Evolutionary conservation across 768 basidiomycete genomes (phyloP), one percentile per base, ranked within the genome.

Genomic region (Mycena maculata): DNA sequence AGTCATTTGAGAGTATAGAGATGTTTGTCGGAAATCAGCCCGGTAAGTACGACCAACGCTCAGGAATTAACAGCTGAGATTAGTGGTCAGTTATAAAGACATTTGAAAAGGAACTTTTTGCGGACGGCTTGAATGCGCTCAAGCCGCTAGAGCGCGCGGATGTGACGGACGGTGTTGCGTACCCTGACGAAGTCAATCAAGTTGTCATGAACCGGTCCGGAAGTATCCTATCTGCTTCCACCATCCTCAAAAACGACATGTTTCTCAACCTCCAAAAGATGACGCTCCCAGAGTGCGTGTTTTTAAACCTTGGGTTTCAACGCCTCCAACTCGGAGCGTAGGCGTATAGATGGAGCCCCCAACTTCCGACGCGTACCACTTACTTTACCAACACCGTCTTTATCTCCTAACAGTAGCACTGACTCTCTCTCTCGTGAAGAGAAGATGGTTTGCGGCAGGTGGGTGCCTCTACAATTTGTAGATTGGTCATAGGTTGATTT

Each of bases 251-350:
- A 82, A 94, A 92, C 73, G 95, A 96, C 75, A 95, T 95, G 84
- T 96, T 96, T 85, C 89, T 89, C 8, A 94, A 94, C 74, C 76
- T 99, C 33, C 98, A 99, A 80, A 99, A 98, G 82, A 95, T 98
- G 90, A 93, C 94, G 4, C 82, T 99, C 3, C 93, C 96, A 0
- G 98, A 99, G 92, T 96, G 67, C 67, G 91, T 81, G 4, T 27
- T 20, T 6, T 9, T 18, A 41, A 9, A 27, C 15, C 39, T n/a
- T 49, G 33, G 30, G 41, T 30, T 27, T 11, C 11, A 5, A 22
- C 8, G 4, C 25, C 54, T 15, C 31, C 22, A 47, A 63, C 18
- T 36, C 13, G 13, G 27, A n/a, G 7, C 44, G 16, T 70, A 90
- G 92, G 73, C 91, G 95, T 20, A 94, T 99, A 42, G 95, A 98